Base-by-base conservation (phyloP, 1,284 basidiomycete genomes). In the Violaceomyces palustris region DNA sequence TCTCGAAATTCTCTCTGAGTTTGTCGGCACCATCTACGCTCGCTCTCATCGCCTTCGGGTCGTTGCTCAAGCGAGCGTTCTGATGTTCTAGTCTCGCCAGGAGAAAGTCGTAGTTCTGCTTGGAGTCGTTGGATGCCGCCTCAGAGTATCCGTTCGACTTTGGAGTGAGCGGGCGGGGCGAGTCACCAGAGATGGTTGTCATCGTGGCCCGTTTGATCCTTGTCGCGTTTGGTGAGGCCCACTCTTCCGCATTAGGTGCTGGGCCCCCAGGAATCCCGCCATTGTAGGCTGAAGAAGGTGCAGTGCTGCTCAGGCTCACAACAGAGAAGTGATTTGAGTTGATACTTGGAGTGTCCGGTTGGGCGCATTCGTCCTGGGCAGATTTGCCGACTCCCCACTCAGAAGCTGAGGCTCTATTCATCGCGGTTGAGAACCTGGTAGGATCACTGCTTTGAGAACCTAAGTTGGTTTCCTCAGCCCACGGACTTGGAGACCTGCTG, bases 11-110 rank as follows among this genome's bases (percentile, higher is more conserved):
- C 38, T 69, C 49, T 8, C 60, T 43, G 4, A 72, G 35, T 50
- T 67, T 71, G 22, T 67, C 67, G 1, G 59, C 56, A 3, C 68
- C 67, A n/a, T 65, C 53, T 19, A 62, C 46, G 29, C 61, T 66
- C 10, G 51, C 51, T 6, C 70, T 46, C 50, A 67, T 60, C 21
- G 61, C 56, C 42, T 65, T 64, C 0, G 61, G 55, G 23, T 67
- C 68, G 32, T 58, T 46, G 33, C 53, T 66, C 22, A 69, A 45
- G 19, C 51, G 25, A 22, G 64, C 62, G 34, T 60, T 60, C 50
- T 70, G 65, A 10, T 53, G 47, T 10, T 65, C 61, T 34, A 67
- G 44, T 0, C 62, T 39, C 0, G 64, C 64, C 3, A 67, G 52
- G 3, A 69, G 45, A n/a, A 65, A 55, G 37, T 64, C 67, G 37